Evolutionary conservation across 2,329 filamentous ascomycete genomes (phyloP), one percentile per base, ranked within the genome.

Genomic region (Ascochyta fabae): DNA sequence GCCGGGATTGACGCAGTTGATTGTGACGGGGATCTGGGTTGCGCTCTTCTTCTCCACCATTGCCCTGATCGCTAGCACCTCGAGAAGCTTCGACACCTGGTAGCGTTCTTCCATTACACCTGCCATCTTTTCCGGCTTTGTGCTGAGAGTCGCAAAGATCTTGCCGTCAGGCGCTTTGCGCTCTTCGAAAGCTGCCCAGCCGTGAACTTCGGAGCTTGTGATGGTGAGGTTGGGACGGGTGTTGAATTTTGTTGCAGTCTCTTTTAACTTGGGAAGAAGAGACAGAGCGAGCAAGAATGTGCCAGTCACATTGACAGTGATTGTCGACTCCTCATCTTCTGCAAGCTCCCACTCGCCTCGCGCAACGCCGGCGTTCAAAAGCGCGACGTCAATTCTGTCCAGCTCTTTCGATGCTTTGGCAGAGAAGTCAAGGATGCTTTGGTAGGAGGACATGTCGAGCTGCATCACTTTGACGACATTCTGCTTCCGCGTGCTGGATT

Each of bases 231-330:
- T 56, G 3, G 65, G 58, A 2, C 54, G 47, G 3, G 51, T 58
- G 35, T 58, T 53, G 50, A 58, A 62, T 22, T 55, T 54, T 1
- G 23, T 16, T 3, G 64, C 66, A 10, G 66, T 68, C 3, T 56
- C 49, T 10, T 60, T 57, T 35, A 75, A 49, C 40, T 69, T 68
- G 9, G 74, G 73, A 12, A 75, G 69, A 22, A 87, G 70, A 3
- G 83, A 65, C 3, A 84, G 48, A 0, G 77, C 79, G 4, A 87
- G 70, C 4, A 85, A 70, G 8, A 78, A 75, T 1, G 83, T 86
- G 1, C 81, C 42, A 6, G 57, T 51, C 4, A 81, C 76, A 62
- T 86, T 86, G 55, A 85, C 80, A 60, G 86, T 81, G 10, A 87
- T 60, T 0, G 73, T 79, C n/a, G 48, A 48, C 56, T 77, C 75